Evolutionary conservation across 208 protist species (phyloP).

Genomic region (Wallacemonas sp.): DNA sequence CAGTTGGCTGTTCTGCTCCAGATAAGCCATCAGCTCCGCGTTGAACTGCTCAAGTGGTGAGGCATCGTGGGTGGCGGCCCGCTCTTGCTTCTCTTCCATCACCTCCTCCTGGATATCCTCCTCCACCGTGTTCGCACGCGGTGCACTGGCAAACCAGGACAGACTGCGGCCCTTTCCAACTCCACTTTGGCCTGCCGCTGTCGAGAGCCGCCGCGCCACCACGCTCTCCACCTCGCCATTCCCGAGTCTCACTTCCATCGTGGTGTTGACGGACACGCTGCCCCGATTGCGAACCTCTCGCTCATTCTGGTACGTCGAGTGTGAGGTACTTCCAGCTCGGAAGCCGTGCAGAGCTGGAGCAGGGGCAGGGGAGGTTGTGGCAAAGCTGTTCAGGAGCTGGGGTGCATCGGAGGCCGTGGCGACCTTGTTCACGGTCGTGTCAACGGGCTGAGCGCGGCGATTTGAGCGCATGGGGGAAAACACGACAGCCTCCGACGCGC

Average conservation of each 20-base stretch:
- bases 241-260: neutral
- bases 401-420: neutral
- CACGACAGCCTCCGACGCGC: neutral
- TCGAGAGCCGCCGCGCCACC: constrained; percentile 1
- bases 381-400: too few species aligned
- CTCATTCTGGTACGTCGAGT: too few species aligned
- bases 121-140: constrained; percentile 17
- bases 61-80: neutral
- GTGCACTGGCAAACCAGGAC: constrained; percentile 13
- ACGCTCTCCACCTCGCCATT: constrained; percentile 4
- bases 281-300: constrained; percentile 5
- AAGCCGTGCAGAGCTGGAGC: neutral
- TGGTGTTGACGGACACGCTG: neutral
- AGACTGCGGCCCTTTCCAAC: neutral
- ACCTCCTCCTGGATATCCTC: constrained; percentile 28
- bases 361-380: neutral
- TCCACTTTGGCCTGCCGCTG: too few species aligned
- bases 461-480: constrained; percentile 4
- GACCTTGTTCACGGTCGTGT: neutral
- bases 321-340: too few species aligned
- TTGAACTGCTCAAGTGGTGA: constrained; percentile 17
- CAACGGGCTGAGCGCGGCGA: neutral
- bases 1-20: constrained; percentile 21
- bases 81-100: constrained; percentile 22
- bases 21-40: constrained; percentile 19